These are phyloP conservation scores for Monilinia fructigena DNA, from an alignment of 2,329 filamentous ascomycete genomes.

Conservation along the genomic window DNA sequence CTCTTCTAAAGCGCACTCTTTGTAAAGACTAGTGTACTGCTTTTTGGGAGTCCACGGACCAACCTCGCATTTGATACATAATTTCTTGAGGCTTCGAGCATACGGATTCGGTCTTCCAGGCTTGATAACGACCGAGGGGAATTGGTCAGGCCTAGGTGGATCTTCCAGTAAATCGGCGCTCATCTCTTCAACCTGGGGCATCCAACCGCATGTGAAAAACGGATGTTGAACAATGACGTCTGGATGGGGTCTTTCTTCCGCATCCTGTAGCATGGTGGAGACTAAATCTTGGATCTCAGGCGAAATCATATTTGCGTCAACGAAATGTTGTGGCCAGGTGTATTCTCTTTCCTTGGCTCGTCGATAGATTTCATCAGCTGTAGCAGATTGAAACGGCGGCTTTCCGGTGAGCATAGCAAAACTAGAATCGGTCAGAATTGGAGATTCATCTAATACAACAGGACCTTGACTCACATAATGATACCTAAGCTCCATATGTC, in stretches of 20 bases:
- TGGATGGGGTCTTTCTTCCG: conserved; percentile 70
- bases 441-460: conserved; percentile 14
- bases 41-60: conserved; percentile 54
- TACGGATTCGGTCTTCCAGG: conserved; percentile 44
- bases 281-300: conserved; percentile 76
- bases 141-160: conserved; percentile 57
- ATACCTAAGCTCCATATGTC: conserved; percentile 98
- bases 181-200: conserved; percentile 63
- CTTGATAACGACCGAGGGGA: conserved; percentile 48
- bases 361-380: conserved; percentile 81
- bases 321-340: conserved; percentile 70
- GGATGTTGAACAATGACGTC: conserved; percentile 76
- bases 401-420: conserved; percentile 97
- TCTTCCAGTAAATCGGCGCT: conserved; percentile 56
- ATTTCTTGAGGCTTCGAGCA: conserved; percentile 53
- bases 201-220: conserved; percentile 75
- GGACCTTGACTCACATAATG: conserved; percentile 67
- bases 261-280: conserved; percentile 70
- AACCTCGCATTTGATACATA: conserved; percentile 59
- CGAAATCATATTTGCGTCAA: conserved; percentile 68
- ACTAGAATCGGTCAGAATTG: conserved; percentile 46
- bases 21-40: conserved; percentile 53
- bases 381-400: conserved; percentile 91
- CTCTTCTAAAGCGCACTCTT: conserved; percentile 67
- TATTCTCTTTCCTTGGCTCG: conserved; percentile 70